Evolutionary conservation across 345 rosid genomes (phyloP).

Genomic region (Gossypium turneri): DNA sequence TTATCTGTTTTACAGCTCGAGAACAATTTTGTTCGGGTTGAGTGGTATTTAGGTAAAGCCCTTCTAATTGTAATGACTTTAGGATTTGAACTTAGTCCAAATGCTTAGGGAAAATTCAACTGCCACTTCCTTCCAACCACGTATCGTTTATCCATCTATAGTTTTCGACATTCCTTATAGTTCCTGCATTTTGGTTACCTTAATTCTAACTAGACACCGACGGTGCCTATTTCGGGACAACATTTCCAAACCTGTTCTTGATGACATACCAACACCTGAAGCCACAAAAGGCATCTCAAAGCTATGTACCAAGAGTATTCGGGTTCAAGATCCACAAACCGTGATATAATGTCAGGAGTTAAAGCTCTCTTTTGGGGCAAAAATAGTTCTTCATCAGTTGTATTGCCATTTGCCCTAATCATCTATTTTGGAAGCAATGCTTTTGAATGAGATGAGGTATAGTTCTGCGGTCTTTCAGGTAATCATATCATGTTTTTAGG

Average conservation of each 20-base stretch:
- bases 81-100: too few species aligned
- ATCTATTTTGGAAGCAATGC: slow-evolving; percentile 22
- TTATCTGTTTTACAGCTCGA: too few species aligned
- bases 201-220: slow-evolving; percentile 72
- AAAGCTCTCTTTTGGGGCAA: slow-evolving; percentile 15
- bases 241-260: slow-evolving; percentile 90
- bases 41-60: too few species aligned
- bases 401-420: slow-evolving; percentile 10
- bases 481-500: slow-evolving; percentile 16
- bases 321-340: slow-evolving; percentile 93
- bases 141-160: background rate
- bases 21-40: too few species aligned
- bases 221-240: slow-evolving; percentile 94
- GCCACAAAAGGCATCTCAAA: slow-evolving; percentile 79
- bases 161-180: background rate
- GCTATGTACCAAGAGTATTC: slow-evolving; percentile 85
- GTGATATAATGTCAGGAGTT: slow-evolving; percentile 38
- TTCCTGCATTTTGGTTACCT: slow-evolving; percentile 30
- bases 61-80: too few species aligned
- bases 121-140: too few species aligned
- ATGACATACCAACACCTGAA: slow-evolving; percentile 90
- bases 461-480: slow-evolving; percentile 14
- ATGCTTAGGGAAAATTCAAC: too few species aligned
- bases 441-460: slow-evolving; percentile 20
- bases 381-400: slow-evolving; percentile 12